Percentiles rank a stretch among this genome's conserved stretches.
These are phyloP conservation scores for Monilinia polystroma DNA, from an alignment of 2,329 filamentous ascomycete genomes.

Conservation along the genomic window DNA sequence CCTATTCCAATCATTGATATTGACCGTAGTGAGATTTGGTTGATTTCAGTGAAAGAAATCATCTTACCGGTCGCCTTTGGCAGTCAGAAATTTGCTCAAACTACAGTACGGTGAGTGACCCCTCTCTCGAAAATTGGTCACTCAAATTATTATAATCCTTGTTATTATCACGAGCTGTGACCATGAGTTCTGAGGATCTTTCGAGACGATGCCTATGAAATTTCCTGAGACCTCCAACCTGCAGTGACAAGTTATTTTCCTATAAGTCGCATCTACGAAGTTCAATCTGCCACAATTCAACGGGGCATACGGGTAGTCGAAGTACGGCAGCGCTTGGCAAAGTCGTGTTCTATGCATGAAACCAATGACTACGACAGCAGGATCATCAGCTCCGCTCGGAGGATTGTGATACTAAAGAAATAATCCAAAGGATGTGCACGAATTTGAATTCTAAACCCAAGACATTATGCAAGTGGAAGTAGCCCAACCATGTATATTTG, in stretches of 20 bases:
- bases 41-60: no score
- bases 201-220: not conserved
- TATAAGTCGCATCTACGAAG: not conserved
- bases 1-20: no score
- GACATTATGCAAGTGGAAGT: not conserved
- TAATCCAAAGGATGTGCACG: not conserved
- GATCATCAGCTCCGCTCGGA: not conserved
- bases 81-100: no score
- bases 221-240: not conserved
- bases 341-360: not conserved
- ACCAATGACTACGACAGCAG: not conserved
- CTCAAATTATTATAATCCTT: not conserved
- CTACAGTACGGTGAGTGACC: no score
- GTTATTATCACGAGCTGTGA: not conserved
- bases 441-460: not conserved
- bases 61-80: no score
- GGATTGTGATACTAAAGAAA: not conserved
- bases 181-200: not conserved
- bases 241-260: not conserved
- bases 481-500: not conserved
- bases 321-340: not conserved
- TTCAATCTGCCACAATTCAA: not conserved
- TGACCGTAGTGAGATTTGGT: no score
- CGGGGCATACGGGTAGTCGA: not conserved
- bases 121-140: no score